Evolutionary conservation across 257 asterid species (phyloP).

Genomic region (Henckelia pumila): DNA sequence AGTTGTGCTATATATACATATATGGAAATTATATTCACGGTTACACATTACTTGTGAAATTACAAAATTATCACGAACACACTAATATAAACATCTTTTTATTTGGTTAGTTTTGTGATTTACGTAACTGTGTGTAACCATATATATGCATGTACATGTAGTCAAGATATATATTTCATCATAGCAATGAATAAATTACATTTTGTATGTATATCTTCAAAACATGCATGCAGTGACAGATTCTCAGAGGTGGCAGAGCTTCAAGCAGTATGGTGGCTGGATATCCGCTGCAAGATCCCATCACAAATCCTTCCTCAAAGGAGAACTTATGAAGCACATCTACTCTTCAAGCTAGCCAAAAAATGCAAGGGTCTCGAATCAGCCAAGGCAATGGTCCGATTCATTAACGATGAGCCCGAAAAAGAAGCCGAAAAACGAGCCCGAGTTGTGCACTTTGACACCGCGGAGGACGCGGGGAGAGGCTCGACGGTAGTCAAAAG

Average conservation of each 20-base stretch:
- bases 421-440: conserved; percentile 24
- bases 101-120: too few relatives aligned
- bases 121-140: too few relatives aligned
- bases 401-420: conserved; percentile 21
- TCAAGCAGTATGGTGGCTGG: conserved; percentile 15
- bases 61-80: too few relatives aligned
- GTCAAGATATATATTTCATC: too few relatives aligned
- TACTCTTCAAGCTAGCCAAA: conserved; percentile 21
- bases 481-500: too few relatives aligned
- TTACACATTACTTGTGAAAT: too few relatives aligned
- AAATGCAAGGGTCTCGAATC: conserved; percentile 20
- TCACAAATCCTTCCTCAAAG: conserved; percentile 13
- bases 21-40: too few relatives aligned
- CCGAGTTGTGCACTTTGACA: conserved; percentile 3
- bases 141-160: too few relatives aligned
- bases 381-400: conserved; percentile 15
- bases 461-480: background rate
- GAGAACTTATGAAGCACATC: conserved; percentile 24
- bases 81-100: too few relatives aligned
- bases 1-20: too few relatives aligned
- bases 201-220: too few relatives aligned
- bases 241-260: conserved; percentile 28
- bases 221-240: background rate
- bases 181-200: too few relatives aligned
- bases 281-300: conserved; percentile 26